phyloP scores from a whole-genome alignment of 2,329 filamentous ascomycete species.

The Verticillium nubilum region DNA sequence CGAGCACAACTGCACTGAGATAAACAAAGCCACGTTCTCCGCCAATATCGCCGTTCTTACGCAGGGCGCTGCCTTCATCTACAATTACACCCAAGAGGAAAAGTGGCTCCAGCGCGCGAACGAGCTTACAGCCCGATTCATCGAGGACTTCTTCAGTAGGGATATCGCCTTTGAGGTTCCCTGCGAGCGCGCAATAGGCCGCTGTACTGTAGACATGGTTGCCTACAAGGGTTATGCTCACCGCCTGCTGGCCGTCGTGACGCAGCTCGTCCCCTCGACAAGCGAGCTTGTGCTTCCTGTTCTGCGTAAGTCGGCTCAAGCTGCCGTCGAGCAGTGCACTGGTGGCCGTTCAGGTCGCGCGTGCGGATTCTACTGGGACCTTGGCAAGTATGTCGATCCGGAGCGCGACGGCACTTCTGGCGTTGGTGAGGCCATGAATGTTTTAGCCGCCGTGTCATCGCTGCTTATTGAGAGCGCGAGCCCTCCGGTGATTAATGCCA shows the following conservation, averaged over 20 bases:
- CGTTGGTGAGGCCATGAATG: conserved; percentile 56
- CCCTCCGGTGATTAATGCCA: conserved; percentile 35
- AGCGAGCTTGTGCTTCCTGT: conserved; percentile 48
- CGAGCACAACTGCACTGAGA: conserved; percentile 40
- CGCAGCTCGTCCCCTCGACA: conserved; percentile 56
- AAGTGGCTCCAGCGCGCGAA: conserved; percentile 7
- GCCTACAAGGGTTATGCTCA: conserved; percentile 68
- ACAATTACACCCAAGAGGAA: conserved; percentile 34
- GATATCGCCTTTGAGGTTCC: conserved; percentile 56
- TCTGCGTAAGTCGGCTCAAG: conserved; percentile 50
- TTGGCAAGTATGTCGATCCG: conserved; percentile 36
- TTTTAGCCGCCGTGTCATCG: conserved; percentile 41
- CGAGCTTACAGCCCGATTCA: conserved; percentile 16
- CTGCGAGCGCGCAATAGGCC: conserved; percentile 46
- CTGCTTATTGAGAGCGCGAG: conserved; percentile 36
- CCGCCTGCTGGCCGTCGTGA: conserved; percentile 57
- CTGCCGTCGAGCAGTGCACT: conserved; percentile 56
- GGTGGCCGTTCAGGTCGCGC: conserved; percentile 49
- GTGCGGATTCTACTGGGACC: conserved; percentile 61
- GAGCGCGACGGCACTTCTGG: conserved; percentile 48
- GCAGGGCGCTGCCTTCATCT: conserved; percentile 53
- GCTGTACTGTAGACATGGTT: conserved; percentile 66
- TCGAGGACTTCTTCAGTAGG: conserved; percentile 41
- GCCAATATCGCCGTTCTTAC: conserved; percentile 49
- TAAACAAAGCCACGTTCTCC: conserved; percentile 48